Evolutionary conservation across 2,329 filamentous ascomycete genomes (phyloP), one percentile per base, ranked within the genome.

Genomic region (Ilyonectria sp.): DNA sequence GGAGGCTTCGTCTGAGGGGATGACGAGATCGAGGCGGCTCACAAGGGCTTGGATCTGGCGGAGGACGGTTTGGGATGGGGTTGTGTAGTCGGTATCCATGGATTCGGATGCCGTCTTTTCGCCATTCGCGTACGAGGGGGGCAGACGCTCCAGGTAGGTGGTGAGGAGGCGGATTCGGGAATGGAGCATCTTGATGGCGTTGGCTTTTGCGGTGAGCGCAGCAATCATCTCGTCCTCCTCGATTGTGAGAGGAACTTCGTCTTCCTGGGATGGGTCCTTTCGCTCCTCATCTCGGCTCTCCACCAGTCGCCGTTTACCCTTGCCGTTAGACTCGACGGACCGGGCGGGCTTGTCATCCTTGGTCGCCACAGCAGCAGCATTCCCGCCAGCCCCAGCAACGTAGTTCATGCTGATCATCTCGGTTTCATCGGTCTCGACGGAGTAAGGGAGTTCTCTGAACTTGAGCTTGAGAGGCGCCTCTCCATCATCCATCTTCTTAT

Each of bases 361-460:
- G 61, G 75, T 70, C 31, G 89, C 83, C 35, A 90, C 90, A 11
- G 92, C 91, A 26, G 94, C 95, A 76, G 74, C 74, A 35, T 93
- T 95, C 54, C 93, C 93, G 53, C 93, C 93, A 44, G 93, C 94
- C 59, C 92, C 91, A 1, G 95, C 95, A 21, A 99, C 92, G 72
- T 95, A 97, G 80, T 98, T 94, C 76, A 99, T 93, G 73, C 93
- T 93, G 72, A 99, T 98, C 94, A 98, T 98, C 81, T 99, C 96
- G 1, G 95, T 95, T 80, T 98, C 95, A 10, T 94, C 94, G 0
- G 95, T 97, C 82, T 98, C 96, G 2, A 98, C 91, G 0, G 92
- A 92, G 80, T 96, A 98, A 2, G 92, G 90, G 10, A 98, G 82
- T 77, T 97, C 92, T 67, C 92, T 89, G 81, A 98, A 98, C 75